Evolutionary conservation across 148 eudicot genomes (phyloP).

Genomic region (Oxyria digyna): DNA sequence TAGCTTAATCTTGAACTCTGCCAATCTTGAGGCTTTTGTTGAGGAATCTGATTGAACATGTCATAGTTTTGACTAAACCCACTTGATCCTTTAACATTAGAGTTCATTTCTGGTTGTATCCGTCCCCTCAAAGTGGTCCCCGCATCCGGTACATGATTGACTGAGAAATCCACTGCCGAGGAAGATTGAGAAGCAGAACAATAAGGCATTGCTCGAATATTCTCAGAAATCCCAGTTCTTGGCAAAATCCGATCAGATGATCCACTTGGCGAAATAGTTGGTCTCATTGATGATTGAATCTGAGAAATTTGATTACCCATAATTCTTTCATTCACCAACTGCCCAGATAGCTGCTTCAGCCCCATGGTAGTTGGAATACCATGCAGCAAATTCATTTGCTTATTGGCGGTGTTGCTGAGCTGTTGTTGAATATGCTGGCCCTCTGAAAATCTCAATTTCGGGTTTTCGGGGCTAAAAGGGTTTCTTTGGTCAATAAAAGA

Average conservation of each 20-base stretch:
- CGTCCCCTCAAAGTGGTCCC: conserved; percentile 20
- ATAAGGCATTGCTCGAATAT: conserved; percentile 13
- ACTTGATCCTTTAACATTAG: conserved; percentile 30
- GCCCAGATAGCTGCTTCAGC: conserved; percentile 29
- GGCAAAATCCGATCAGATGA: conserved; percentile 13
- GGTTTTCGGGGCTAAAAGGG: conserved; percentile 57
- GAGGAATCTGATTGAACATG: conserved; percentile 44
- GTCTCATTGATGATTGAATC: conserved; percentile 22
- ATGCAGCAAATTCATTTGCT: conserved; percentile 65
- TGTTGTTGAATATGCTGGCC: conserved; percentile 37
- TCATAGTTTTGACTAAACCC: conserved; percentile 48
- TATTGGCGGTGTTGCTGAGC: conserved; percentile 22
- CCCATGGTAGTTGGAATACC: conserved; percentile 89
- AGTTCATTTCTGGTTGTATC: not conserved
- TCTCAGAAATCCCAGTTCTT: conserved; percentile 15
- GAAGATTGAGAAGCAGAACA: conserved; percentile 28
- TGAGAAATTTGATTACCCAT: conserved; percentile 32
- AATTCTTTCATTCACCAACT: conserved; percentile 26
- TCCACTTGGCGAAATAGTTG: not conserved
- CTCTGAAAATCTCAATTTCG: conserved; percentile 43
- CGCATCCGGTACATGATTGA: conserved; percentile 13
- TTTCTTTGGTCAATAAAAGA: conserved; percentile 58
- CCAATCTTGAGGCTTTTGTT: conserved; percentile 45
- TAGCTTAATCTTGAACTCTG: conserved; percentile 32
- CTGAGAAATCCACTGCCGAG: conserved; percentile 29